Evolutionary conservation across 2,329 filamentous ascomycete species (phyloP), one percentile per base, ranked within the genome.

Genomic region (Botrytis aclada): DNA sequence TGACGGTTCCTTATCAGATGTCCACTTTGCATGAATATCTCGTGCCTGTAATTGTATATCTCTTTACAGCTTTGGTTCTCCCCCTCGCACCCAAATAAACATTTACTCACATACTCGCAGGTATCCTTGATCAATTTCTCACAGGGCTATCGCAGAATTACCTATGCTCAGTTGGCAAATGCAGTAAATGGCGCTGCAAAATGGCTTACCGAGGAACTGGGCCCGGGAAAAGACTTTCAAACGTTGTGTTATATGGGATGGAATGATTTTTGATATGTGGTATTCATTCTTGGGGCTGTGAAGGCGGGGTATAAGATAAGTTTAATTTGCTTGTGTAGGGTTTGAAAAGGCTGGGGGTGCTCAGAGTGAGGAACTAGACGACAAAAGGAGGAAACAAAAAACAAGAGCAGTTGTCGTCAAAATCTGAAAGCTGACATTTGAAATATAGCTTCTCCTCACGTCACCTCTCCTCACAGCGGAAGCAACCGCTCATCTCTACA

Each of bases 191-290:
- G 64, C 25, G 69, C 69, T 10, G 74, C 76, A 4, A 74, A 65
- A 60, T 74, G 45, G 58, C 32, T 77, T 20, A 14, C 64, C 4
- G 45, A 75, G 20, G 2, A 43, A 25, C 6, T 76, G 10, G 74
- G 73, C 12, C 45, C 20, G 3, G 47, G 39, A 25, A 47, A 73
- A 7, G 51, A 58, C 14, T 82, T 82, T 63, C 82, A 81, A 1
- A 84, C 83, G 0, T 79, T 86, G 39, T 82, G 83, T 3, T 86
- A 84, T 75, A 82, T 85, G 67, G 85, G 84, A 0, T 41, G 43
- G n/a, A 67, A 72, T 56, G 70, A 67, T 66, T 12, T 66, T 12
- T 18, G 70, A 43, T 66, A 63, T 37, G 25, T 25, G 1, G 29
- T 62, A 22, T 37, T 66, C 16, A 32, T 72, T 43, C 7, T 67